These are phyloP conservation scores for Dysphania ambrosioides DNA, from an alignment of 148 eudicot species.

Conservation along the genomic window DNA sequence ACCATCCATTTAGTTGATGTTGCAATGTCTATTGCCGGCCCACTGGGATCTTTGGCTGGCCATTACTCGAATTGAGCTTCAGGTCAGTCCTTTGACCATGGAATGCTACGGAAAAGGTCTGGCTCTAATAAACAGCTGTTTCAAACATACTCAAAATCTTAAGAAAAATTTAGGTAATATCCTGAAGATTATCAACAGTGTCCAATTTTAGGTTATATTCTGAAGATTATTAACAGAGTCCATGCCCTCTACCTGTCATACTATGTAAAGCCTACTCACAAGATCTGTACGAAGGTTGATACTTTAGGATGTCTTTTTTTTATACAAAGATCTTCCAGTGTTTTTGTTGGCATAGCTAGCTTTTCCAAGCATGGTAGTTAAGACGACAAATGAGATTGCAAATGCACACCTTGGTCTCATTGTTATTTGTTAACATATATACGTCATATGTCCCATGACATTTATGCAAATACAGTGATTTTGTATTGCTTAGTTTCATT, in stretches of 20 bases:
- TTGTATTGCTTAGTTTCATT: neutral
- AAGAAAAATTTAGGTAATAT: neutral
- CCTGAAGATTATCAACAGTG: no score
- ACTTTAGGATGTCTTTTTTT: no score
- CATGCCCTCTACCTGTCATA: no score
- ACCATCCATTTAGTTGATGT: constrained; percentile 66
- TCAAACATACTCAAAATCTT: neutral
- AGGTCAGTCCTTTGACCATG: constrained; percentile 58
- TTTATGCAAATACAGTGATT: neutral
- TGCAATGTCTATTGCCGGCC: constrained; percentile 46
- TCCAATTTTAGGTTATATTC: no score
- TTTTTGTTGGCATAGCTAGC: neutral
- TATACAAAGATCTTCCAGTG: neutral
- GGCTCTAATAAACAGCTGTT: constrained; percentile 81
- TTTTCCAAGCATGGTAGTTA: neutral
- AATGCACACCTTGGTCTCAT: neutral
- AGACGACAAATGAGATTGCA: neutral
- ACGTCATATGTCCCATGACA: neutral
- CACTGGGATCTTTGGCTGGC: constrained; percentile 39
- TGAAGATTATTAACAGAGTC: neutral
- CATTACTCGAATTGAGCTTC: constrained; percentile 44
- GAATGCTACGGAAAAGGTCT: constrained; percentile 76
- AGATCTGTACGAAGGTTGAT: no score
- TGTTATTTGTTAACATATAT: no score
- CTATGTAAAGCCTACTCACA: no score